Evolutionary conservation across 75 land plant genomes (phyloP), one percentile per base, ranked within the genome.

Genomic region (Azolla pinnata): DNA sequence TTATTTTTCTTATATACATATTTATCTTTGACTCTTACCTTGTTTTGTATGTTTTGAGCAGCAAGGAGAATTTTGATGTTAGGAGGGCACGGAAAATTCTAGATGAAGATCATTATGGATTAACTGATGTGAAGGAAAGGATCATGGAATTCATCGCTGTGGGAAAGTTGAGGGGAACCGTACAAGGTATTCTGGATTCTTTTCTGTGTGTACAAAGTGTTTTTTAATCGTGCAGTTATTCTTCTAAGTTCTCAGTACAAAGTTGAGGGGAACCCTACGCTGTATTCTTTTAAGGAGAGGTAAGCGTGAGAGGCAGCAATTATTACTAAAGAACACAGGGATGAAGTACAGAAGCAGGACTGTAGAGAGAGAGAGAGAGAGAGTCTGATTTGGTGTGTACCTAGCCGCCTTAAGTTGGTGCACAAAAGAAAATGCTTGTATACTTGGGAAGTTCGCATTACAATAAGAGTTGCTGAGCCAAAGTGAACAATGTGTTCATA

Each of bases 131-230:
- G 1, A 93, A 93, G 68, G 97, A 92, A 60, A 83, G 97, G 54
- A 92, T 92, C 47, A 54, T 92, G 70, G 97, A 92, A 63, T 92
- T 92, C 57, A 88, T 92, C 44, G 97, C 97, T 61, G 97, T 92
- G 61, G 97, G 96, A 46, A 92, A 83, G 69, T 77, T 92, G 24
- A 78, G 88, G 63, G 97, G 97, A 72, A 76, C 69, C 33, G 87
- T 96, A 28, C 95, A 88, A 80, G 97, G 97, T 88, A 65, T 38
- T 38, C 14, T 38, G 12, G 12, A 38, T 38, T 38, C 12, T 38
- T 38, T 8, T 38, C 7, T 14, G 7, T 8, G 42, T 38, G 14
- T 38, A 38, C 14, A 38, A 7, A 38, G 7, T 38, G 42, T 14
- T 38, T 38, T 8, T 8, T 14, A 38, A 38, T 38, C 7, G 14